Evolutionary conservation across 1,284 basidiomycete species (phyloP), one percentile per base, ranked within the genome.

Genomic region (Meira miltonrushii): DNA sequence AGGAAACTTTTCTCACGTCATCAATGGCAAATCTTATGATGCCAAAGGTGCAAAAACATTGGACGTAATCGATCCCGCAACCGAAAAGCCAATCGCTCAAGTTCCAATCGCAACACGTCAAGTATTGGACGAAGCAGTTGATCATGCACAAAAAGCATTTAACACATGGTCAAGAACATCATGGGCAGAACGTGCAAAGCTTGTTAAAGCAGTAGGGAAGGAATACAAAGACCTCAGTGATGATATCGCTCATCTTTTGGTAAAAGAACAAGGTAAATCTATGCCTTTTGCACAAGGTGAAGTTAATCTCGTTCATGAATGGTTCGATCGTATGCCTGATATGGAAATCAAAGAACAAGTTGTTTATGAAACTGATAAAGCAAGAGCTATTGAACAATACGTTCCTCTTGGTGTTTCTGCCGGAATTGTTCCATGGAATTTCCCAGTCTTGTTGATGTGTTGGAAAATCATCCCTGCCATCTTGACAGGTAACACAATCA

Each of bases 381-480:
- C 57, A 48, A 43, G 47, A 33, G 59, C 54, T 10, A 39, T 68
- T 46, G 49, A 60, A 47, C 41, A 56, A 11, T 62, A 64, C 49
- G n/a, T 23, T 21, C 65, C 67, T 11, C 59, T 66, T 2, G 66
- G 66, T 41, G 67, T 67, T 6, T 60, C 53, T 25, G 67, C 57
- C n/a, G 62, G 57, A 33, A 65, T 68, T n/a, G 55, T 61, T 12
- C 67, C 67, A 7, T 67, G 67, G 66, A 66, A 66, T 58, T 68
- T 67, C 53, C 67, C 67, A 23, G 28, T 53, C 17, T n/a, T 68
- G 1, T 62, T 68, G 19, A 61, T 63, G 57, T 49, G 64, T 12
- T 67, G 58, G 62, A 68, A 68, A 59, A 58, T 67, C 19, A 39
- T 56, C 0, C 65, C 64, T 39, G 65, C 58, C 10, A 7, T 68